Conservation (phyloP, 1,139 yeast genomes). For the Protomyces macrosporus region DNA sequence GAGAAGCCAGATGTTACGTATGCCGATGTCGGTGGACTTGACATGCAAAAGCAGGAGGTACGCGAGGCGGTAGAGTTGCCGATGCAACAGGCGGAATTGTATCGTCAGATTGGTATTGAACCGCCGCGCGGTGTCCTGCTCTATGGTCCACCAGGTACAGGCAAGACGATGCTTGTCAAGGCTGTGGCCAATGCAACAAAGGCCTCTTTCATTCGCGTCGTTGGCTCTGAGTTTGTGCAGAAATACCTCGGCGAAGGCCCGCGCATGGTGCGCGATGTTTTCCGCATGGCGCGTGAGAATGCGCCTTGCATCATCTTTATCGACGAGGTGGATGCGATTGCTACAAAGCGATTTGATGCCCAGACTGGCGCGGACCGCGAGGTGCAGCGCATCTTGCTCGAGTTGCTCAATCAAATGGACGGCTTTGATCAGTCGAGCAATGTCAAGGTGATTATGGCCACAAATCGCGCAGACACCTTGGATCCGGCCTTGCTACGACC, state of each 20-base stretch:
- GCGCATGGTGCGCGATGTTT: conserved; percentile 97
- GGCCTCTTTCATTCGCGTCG: conserved; percentile 92
- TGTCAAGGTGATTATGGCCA: conserved; percentile 98
- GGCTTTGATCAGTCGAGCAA: conserved; percentile 95
- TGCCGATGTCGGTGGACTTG: conserved; percentile 97
- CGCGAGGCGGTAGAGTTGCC: conserved; percentile 98
- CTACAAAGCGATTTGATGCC: conserved; percentile 98
- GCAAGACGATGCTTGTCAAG: conserved; percentile 97
- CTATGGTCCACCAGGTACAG: conserved; percentile 99
- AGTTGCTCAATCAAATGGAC: conserved; percentile 96
- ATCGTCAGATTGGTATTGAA: conserved; percentile 96
- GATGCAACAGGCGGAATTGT: conserved; percentile 88
- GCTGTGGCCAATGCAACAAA: conserved; percentile 97
- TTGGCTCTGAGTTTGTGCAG: conserved; percentile 97
- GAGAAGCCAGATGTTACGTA: conserved; percentile 80
- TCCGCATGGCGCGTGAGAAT: conserved; percentile 93
- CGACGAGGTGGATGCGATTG: conserved; percentile 98
- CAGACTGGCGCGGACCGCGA: conserved; percentile 99
- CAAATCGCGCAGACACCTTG: conserved; percentile 94
- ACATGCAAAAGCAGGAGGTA: conserved; percentile 98
- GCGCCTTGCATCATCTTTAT: conserved; percentile 94
- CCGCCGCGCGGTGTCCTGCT: conserved; percentile 97
- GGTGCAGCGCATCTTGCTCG: conserved; percentile 95
- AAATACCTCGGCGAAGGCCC: conserved; percentile 99
- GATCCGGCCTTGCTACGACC: conserved; percentile 98